Percentiles rank a stretch among this genome's conserved stretches.
Evolutionary conservation across 352 stramenopile genomes (phyloP).

Genomic region (Pythium angustatum): DNA sequence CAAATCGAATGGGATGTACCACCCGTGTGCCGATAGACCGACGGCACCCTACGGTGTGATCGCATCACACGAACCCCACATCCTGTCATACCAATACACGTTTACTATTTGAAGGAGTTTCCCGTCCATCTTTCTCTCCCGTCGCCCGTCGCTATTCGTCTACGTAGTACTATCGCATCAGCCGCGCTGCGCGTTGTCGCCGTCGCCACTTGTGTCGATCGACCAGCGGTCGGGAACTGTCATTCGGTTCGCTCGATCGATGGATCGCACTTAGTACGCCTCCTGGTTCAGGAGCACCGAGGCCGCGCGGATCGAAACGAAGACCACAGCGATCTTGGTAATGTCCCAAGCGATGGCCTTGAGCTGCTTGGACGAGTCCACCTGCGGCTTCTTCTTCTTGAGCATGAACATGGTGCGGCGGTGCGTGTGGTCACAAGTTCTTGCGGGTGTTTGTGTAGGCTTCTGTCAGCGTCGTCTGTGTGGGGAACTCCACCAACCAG

Average conservation of each 20-base stretch:
- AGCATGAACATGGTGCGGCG: constrained; percentile 74
- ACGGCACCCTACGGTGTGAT: no score
- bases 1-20: no score
- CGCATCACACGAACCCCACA: no score
- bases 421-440: background rate
- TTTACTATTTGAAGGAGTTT: background rate
- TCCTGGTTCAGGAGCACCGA: constrained; percentile 75
- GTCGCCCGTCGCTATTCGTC: no score
- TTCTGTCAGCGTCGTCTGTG: background rate
- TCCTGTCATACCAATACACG: background rate
- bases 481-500: constrained; percentile 13
- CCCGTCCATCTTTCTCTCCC: no score
- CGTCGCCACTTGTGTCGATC: no score
- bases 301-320: constrained; percentile 70
- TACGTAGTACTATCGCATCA: no score
- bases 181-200: no score
- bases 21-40: no score
- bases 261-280: constrained; percentile 23
- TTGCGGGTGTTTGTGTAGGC: background rate
- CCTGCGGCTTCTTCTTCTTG: constrained; percentile 88
- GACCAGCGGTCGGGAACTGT: no score
- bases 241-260: no score
- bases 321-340: constrained; percentile 73
- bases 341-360: constrained; percentile 76
- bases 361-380: constrained; percentile 75